Base-by-base conservation (phyloP, 805 yeast species). In the Hanseniaspora mollemarum region DNA sequence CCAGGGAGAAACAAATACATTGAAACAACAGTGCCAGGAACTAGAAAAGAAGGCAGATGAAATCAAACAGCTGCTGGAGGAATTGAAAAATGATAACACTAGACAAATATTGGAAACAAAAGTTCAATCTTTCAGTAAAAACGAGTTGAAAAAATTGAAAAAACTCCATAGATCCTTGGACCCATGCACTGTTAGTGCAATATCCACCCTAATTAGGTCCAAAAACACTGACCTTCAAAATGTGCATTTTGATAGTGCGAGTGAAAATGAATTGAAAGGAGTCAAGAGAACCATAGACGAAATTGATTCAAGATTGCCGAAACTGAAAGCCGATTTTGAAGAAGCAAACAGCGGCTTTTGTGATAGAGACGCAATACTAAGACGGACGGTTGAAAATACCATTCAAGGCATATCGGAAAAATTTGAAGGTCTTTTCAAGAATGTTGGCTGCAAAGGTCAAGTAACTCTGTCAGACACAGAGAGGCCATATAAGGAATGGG, bases 381-480 rank as follows among this genome's bases (percentile, higher is more conserved):
- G 80, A 56, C 77, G 80, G 1, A 72, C 74, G 54, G 65, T 90
- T 24, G 70, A 74, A 3, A 58, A 57, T 2, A 68, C 84, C 42
- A 76, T 85, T 0, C 55, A 56, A 2, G 63, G 67, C 26, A 81
- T 88, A 4, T 81, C 94, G 0, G 55, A 58, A 1, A 77, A 80
- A 51, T 92, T 88, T 65, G 68, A 82, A 13, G 67, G 70, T 21
- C 74, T 83, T 46, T 86, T 92, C 62, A 68, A 71, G 4, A 70
- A 76, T 9, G 87, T 87, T 29, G 95, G 95, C 1, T 83, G 90
- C 63, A 87, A 80, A 24, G 98, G 98, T n/a, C 78, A 76, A 56
- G 86, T 92, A 4, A 62, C 65, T 33, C 69, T 87, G 38, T 71
- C 74, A 12, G 72, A 72, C 32, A 72, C 71, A 31, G 72, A 69